A percentile compares a stretch with the other conserved stretches of the same genome.
Evolutionary conservation across 2,329 filamentous ascomycete species (phyloP).

Genomic region (Fusarium sp.): DNA sequence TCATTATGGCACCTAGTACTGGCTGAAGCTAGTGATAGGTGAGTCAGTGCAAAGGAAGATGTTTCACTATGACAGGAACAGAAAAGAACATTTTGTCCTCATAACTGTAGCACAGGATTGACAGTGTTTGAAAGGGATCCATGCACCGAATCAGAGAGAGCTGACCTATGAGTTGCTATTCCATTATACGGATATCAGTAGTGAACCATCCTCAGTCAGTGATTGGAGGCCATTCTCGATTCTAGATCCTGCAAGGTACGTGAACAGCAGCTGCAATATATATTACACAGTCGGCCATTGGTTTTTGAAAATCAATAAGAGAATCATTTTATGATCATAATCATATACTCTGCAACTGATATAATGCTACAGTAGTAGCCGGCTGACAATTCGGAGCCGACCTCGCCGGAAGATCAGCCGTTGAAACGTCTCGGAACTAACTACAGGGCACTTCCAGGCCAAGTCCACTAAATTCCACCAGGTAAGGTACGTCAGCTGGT

Average conservation of each 20-base stretch:
- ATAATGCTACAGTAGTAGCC: constrained; percentile 6
- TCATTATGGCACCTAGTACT: not conserved
- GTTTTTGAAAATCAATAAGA: not conserved
- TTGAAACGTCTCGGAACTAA: constrained; percentile 25
- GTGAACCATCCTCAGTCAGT: not conserved
- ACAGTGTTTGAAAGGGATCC: not conserved
- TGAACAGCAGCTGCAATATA: not conserved
- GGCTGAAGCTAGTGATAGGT: not conserved
- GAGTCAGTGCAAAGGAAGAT: not conserved
- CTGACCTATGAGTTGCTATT: not conserved
- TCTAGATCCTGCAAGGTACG: not conserved
- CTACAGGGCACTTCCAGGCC: constrained; percentile 28
- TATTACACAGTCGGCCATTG: not conserved
- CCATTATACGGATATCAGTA: not conserved
- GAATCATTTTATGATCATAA: not conserved
- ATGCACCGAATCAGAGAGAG: not conserved
- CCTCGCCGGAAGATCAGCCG: constrained; percentile 9
- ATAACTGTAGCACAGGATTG: not conserved
- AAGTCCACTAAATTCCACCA: constrained; percentile 39
- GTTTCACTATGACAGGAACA: not conserved
- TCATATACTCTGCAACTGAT: not conserved
- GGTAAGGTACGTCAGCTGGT: not conserved
- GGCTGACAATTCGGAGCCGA: constrained; percentile 22
- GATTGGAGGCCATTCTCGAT: not conserved
- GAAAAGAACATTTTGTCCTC: not conserved